Base-by-base conservation (phyloP, 345 rosid species). In the Cardamine occulta region DNA sequence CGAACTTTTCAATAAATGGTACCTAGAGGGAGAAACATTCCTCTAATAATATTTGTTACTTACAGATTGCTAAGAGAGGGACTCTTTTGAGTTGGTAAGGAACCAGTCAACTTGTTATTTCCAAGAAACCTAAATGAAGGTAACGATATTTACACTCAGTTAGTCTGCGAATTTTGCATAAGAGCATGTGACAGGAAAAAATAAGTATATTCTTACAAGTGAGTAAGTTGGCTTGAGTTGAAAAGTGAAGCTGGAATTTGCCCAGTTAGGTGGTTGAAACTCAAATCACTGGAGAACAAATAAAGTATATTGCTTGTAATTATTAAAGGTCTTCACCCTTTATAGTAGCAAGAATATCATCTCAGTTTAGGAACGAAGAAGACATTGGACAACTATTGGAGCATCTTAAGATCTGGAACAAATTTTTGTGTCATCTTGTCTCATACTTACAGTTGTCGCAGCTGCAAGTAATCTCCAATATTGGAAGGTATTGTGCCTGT, bases 181-280 rank as follows among this genome's bases (percentile, higher is more conserved):
- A 14, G 55, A 57, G 49, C 51, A 32, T 40, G 67, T 54, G 37
- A 53, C 19, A 23, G 23, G n/a, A 11, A 65, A 70, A 51, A 57
- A 13, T 6, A 44, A 49, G 47, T 28, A 56, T 53, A 17, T 63
- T 75, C 81, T 83, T 93, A 90, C 95, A 93, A 81, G 84, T 80
- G 83, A 52, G 77, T 65, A 69, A 80, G 83, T 37, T 61, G 54
- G 32, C 66, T 71, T 65, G 68, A 70, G 58, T 71, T 80, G 61
- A 80, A 80, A 65, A 80, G 77, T 1, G 80, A 65, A 58, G 73
- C 47, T 34, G 98, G 97, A 73, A 94, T 88, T 49, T 85, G 66
- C 23, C 96, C 98, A 3, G 23, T 79, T 60, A 94, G 76, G 77
- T 73, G 80, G 86, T 94, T 94, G 88, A 94, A 94, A 78, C 98